Conservation (phyloP, 1,284 basidiomycete genomes). For the Rhizoctonia solani region DNA sequence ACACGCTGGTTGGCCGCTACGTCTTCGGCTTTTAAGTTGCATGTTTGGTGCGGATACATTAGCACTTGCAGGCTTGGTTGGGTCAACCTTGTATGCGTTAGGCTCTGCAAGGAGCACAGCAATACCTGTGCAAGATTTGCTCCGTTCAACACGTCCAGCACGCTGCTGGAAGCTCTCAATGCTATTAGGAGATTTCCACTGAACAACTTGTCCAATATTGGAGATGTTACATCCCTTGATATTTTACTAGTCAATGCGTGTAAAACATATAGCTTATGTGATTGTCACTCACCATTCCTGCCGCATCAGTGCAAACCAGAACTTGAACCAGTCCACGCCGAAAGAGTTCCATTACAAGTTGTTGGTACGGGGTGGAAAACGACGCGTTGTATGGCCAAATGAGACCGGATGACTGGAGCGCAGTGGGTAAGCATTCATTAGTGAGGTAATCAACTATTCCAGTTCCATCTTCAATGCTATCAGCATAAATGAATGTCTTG, state of each 20-base stretch:
- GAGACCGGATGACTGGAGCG: background rate
- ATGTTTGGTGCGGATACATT: too few species aligned
- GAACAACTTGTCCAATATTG: slow-evolving; percentile 1
- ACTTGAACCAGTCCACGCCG: background rate
- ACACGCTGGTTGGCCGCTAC: too few species aligned
- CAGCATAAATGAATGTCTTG: slow-evolving; percentile 13
- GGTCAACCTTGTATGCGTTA: slow-evolving; percentile 4
- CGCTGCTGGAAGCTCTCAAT: slow-evolving; percentile 14
- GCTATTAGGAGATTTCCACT: background rate
- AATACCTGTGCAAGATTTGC: background rate
- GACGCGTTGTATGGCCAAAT: slow-evolving; percentile 21
- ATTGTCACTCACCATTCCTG: slow-evolving; percentile 10
- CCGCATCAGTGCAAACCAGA: slow-evolving; percentile 14
- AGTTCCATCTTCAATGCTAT: background rate
- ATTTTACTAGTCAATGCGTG: background rate
- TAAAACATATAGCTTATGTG: background rate
- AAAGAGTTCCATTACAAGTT: background rate
- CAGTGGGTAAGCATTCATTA: background rate
- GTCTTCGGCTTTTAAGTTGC: too few species aligned
- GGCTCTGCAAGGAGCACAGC: slow-evolving; percentile 7
- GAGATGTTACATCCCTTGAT: slow-evolving; percentile 15
- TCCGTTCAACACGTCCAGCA: slow-evolving; percentile 1
- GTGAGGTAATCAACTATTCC: background rate
- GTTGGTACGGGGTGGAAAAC: background rate
- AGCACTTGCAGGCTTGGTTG: too few species aligned